A percentile compares a stretch with the other conserved stretches of the same genome.
Evolutionary conservation across 805 yeast genomes (phyloP).

Genomic region (Ogataea sp.): DNA sequence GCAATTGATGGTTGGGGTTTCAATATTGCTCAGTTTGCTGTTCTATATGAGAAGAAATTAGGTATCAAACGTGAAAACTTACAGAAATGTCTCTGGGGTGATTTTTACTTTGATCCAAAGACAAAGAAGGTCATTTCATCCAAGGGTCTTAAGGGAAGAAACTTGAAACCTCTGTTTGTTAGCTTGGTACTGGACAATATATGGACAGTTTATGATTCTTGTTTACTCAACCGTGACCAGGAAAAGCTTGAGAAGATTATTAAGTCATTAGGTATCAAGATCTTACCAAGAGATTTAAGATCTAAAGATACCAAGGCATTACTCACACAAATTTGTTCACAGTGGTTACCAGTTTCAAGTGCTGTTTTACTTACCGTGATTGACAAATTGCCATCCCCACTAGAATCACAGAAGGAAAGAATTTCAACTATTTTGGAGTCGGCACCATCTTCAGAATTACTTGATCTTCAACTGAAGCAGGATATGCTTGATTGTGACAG

Average conservation of each 20-base stretch:
- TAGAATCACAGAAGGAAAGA: constrained; percentile 63
- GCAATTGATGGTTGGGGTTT: constrained; percentile 99
- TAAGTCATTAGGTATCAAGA: constrained; percentile 55
- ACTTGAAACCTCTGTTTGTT: constrained; percentile 75
- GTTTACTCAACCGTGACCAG: constrained; percentile 53
- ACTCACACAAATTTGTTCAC: constrained; percentile 65
- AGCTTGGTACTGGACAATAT: constrained; percentile 80
- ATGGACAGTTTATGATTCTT: constrained; percentile 82
- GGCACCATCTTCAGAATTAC: constrained; percentile 39
- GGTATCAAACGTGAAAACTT: constrained; percentile 77
- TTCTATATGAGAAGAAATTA: constrained; percentile 73
- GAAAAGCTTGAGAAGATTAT: constrained; percentile 70
- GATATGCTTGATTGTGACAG: constrained; percentile 64
- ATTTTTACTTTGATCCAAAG: constrained; percentile 81
- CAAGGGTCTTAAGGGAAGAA: constrained; percentile 53
- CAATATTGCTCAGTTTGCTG: constrained; percentile 79
- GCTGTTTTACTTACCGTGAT: constrained; percentile 80
- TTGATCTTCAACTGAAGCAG: constrained; percentile 40
- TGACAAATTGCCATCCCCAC: constrained; percentile 80
- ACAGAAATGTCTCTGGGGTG: constrained; percentile 93
- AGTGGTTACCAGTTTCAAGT: constrained; percentile 91
- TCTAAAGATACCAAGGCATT: constrained; percentile 68
- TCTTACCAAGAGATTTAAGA: constrained; percentile 67
- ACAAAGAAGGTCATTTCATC: constrained; percentile 72
- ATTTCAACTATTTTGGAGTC: constrained; percentile 58